Evolutionary conservation across 2,329 filamentous ascomycete species (phyloP).

Genomic region (Stagonosporopsis cucurbitacearum): DNA sequence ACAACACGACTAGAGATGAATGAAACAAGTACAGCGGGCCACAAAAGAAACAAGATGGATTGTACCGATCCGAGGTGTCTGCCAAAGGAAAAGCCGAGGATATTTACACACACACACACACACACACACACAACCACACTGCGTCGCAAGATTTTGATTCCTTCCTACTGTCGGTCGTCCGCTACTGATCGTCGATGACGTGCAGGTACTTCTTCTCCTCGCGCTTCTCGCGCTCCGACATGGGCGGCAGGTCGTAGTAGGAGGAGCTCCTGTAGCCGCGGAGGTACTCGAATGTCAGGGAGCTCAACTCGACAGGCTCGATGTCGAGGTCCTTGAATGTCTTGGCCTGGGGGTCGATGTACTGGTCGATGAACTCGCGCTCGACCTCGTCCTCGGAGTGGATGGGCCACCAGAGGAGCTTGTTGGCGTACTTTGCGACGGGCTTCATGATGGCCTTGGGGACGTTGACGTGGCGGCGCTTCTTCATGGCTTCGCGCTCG

Average conservation of each 20-base stretch:
- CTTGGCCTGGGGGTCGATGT: conserved; percentile 88
- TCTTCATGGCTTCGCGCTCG: conserved; percentile 90
- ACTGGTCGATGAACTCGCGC: conserved; percentile 90
- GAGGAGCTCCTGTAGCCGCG: conserved; percentile 88
- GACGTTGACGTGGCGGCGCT: conserved; percentile 87
- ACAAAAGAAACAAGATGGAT: conserved; percentile 32
- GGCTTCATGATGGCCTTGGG: conserved; percentile 83
- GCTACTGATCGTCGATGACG: conserved; percentile 61
- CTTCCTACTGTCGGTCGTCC: not conserved
- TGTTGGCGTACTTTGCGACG: conserved; percentile 76
- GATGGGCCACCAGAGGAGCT: conserved; percentile 85
- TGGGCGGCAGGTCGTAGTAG: conserved; percentile 91
- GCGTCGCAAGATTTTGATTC: conserved; percentile 18
- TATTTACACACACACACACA: conserved; percentile 36
- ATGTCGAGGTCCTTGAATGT: conserved; percentile 95
- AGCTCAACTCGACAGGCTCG: conserved; percentile 82
- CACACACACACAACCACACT: not conserved
- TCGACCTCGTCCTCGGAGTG: conserved; percentile 85
- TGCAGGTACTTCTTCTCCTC: conserved; percentile 98
- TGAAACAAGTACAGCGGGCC: too few species aligned
- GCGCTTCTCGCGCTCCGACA: conserved; percentile 90
- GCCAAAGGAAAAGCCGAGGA: conserved; percentile 24
- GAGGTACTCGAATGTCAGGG: conserved; percentile 92
- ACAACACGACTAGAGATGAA: too few species aligned
- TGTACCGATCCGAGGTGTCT: conserved; percentile 32